A percentile compares a stretch with the other conserved stretches of the same genome.
phyloP scores from a whole-genome alignment of 1,284 basidiomycete genomes.

The Leccinum subrobustum region DNA sequence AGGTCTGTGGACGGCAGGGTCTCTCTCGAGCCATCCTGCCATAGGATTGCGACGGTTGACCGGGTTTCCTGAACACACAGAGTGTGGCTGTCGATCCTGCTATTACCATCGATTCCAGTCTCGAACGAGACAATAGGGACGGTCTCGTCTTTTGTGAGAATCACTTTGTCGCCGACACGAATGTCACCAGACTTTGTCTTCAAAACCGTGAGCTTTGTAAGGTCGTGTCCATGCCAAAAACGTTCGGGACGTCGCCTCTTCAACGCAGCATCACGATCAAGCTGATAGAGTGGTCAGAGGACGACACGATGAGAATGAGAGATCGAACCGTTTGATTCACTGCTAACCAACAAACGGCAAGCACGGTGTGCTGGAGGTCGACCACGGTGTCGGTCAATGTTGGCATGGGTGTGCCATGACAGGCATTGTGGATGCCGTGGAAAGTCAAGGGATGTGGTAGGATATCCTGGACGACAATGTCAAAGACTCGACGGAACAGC shows the following conservation, averaged over 20 bases:
- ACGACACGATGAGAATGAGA: not conserved
- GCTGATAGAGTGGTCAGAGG: slow-evolving; percentile 39
- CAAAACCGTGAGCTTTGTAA: slow-evolving; percentile 66
- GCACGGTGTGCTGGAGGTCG: slow-evolving; percentile 73
- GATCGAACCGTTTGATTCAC: slow-evolving; percentile 77
- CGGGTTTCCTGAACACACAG: slow-evolving; percentile 70
- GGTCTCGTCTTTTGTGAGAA: slow-evolving; percentile 46
- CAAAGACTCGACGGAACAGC: slow-evolving; percentile 1
- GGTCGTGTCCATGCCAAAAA: slow-evolving; percentile 72
- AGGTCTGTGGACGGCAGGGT: slow-evolving; percentile 61
- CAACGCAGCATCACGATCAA: slow-evolving; percentile 55
- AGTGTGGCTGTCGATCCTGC: slow-evolving; percentile 51
- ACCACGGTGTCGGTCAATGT: slow-evolving; percentile 62
- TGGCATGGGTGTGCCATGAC: slow-evolving; percentile 44
- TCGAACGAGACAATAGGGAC: slow-evolving; percentile 60
- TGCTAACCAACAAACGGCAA: slow-evolving; percentile 87
- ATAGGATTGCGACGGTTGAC: slow-evolving; percentile 73
- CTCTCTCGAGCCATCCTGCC: slow-evolving; percentile 82
- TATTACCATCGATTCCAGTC: slow-evolving; percentile 42
- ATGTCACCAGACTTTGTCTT: slow-evolving; percentile 64
- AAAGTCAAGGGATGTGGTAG: slow-evolving; percentile 54
- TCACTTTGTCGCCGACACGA: slow-evolving; percentile 67
- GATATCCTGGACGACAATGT: slow-evolving; percentile 50
- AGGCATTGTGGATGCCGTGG: slow-evolving; percentile 46
- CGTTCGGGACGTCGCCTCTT: slow-evolving; percentile 63